Base-by-base conservation (phyloP, 2,329 filamentous ascomycete species). In the Zymoseptoria crescenta region DNA sequence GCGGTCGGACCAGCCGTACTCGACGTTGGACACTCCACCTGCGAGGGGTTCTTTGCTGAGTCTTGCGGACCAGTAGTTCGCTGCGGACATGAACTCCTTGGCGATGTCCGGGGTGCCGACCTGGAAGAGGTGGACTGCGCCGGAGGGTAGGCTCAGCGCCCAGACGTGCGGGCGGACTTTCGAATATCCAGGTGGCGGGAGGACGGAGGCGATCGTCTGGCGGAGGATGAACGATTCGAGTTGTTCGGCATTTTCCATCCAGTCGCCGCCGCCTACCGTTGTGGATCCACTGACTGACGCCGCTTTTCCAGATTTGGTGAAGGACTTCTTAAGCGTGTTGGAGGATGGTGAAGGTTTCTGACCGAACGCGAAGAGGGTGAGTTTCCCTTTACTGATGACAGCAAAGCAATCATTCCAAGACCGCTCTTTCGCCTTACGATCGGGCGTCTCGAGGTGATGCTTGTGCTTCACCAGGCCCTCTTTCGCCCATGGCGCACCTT, bases 71-170 rank as follows among this genome's bases (percentile, higher is more conserved):
- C 94, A 99, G 76, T 97, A 99, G 75, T 99, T 99, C 68, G 90
- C 91, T 1, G 92, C 95, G 19, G 85, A 87, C 56, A 97, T 92
- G 69, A 96, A 99, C 72, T 99, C 94, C 67, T 88, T 88, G 67
- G 92, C 89, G 68, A 97, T 96, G 68, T 99, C 94, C 0, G 90
- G 85, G 0, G 94, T 99, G 58, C 94, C 94, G 54, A 94, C 94
- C 70, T 97, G 92, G 81, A 99, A 99, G n/a, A 99, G 81, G 72
- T 99, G 94, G 0, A 99, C 92, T 0, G 93, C 93, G 10, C 94
- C 94, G 1, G 87, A 95, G 0, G 94, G 93, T 52, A 99, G 79
- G 63, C 89, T 96, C 55, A 99, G 78, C 2, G 94, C 93, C 88
- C 92, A 99, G 1, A 99, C 94, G 72, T 97, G 86, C 4, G 92